phyloP scores from a whole-genome alignment of 331 rosid species.

The Quercus phellos region DNA sequence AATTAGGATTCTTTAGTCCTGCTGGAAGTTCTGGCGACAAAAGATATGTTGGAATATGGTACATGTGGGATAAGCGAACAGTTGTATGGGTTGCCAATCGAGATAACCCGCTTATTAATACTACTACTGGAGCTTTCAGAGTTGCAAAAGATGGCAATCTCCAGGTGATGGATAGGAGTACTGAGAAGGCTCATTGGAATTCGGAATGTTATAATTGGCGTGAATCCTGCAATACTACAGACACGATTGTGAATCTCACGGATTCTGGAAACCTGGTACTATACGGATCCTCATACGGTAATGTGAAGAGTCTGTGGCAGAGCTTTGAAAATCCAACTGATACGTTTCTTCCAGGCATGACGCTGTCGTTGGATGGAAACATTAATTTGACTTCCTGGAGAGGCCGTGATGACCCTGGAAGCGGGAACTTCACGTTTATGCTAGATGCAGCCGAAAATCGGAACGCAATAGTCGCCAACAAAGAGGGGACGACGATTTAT shows the following conservation, averaged over 20 bases:
- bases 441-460: constrained; percentile 11
- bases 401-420: constrained; percentile 25
- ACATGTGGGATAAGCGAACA: neutral
- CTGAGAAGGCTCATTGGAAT: neutral
- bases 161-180: constrained; percentile 9
- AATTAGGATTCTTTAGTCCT: too few species aligned
- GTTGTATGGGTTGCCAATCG: constrained; percentile 43
- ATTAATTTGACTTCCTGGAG: constrained; percentile 37
- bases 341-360: constrained; percentile 63
- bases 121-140: neutral
- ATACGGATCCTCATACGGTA: neutral
- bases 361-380: constrained; percentile 18
- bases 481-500: constrained; percentile 21
- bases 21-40: too few species aligned
- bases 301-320: constrained; percentile 13
- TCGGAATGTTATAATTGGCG: neutral
- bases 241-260: constrained; percentile 26
- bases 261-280: constrained; percentile 53
- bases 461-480: constrained; percentile 19
- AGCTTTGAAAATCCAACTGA: constrained; percentile 62
- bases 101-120: neutral
- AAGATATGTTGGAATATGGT: too few species aligned
- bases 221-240: neutral
- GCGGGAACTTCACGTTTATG: constrained; percentile 46
- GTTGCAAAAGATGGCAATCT: constrained; percentile 46